phyloP scores from a whole-genome alignment of 2,329 filamentous ascomycete species.

The Calonectria hongkongensis region DNA sequence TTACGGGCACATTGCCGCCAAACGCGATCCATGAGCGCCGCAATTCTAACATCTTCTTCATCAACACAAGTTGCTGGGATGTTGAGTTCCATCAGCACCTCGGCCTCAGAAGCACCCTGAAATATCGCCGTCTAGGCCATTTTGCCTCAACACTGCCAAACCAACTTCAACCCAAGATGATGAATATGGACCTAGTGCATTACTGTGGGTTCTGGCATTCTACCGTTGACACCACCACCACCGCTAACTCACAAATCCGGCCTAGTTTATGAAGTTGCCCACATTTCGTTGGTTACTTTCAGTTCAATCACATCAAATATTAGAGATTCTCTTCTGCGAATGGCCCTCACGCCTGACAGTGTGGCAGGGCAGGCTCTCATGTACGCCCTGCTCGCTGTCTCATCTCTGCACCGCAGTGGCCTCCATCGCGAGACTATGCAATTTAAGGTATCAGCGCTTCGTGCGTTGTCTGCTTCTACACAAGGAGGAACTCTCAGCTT shows the following conservation, averaged over 20 bases:
- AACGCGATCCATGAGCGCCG: background rate
- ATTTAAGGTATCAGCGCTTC: conserved; percentile 46
- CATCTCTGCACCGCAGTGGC: conserved; percentile 43
- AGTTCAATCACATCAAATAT: conserved; percentile 13
- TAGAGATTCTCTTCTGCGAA: conserved; percentile 41
- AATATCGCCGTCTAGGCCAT: accelerated
- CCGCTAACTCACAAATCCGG: background rate
- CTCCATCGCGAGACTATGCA: conserved; percentile 32
- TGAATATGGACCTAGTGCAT: conserved; percentile 37
- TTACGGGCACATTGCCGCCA: background rate
- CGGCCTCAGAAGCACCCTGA: background rate
- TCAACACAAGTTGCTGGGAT: conserved; percentile 46
- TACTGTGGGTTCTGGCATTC: conserved; percentile 40
- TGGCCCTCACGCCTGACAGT: conserved; percentile 27
- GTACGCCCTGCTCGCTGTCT: conserved; percentile 43
- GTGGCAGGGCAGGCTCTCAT: conserved; percentile 40
- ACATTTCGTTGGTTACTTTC: conserved; percentile 43
- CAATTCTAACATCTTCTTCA: conserved; percentile 26
- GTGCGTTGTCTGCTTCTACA: conserved; percentile 31
- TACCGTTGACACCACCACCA: background rate
- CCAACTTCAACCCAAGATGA: conserved; percentile 1
- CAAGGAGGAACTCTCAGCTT: background rate
- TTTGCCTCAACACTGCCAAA: background rate
- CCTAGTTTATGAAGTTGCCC: conserved; percentile 40
- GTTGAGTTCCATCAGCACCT: conserved; percentile 27